Percentiles rank a stretch among this genome's conserved stretches.
phyloP scores from a whole-genome alignment of 176 grass and related monocot species.

The Triticum timopheevii region DNA sequence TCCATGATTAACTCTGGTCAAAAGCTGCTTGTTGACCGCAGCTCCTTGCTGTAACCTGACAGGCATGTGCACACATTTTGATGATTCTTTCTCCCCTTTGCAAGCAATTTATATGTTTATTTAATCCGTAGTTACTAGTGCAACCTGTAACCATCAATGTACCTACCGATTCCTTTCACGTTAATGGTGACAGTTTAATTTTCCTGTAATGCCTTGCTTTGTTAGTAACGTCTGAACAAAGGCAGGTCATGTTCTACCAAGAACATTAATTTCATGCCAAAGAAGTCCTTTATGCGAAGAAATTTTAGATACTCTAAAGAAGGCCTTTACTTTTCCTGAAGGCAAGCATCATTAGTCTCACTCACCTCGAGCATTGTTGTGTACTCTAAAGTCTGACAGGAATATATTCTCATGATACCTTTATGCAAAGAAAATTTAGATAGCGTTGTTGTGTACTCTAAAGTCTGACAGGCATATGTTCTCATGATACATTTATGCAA shows the following conservation, averaged over 20 bases:
- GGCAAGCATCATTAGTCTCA: too few species aligned
- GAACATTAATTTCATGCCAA: neutral
- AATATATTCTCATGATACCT: conserved; percentile 13
- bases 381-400: neutral
- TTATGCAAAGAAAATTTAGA: neutral
- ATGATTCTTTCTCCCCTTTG: conserved; percentile 23
- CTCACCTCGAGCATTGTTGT: neutral
- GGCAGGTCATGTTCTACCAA: neutral
- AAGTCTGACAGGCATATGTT: conserved; percentile 24
- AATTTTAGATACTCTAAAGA: too few species aligned
- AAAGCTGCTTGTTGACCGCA: conserved; percentile 32
- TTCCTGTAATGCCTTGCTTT: neutral
- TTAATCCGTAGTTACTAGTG: conserved; percentile 12
- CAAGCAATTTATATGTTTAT: neutral
- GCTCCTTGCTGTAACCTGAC: conserved; percentile 31
- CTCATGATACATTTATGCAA: neutral
- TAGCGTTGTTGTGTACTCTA: conserved; percentile 23
- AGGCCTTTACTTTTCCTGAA: too few species aligned
- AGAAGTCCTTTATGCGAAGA: neutral
- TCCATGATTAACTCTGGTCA: conserved; percentile 24
- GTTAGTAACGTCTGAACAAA: conserved; percentile 19
- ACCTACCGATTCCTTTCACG: neutral
- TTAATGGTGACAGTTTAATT: conserved; percentile 20
- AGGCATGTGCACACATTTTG: conserved; percentile 22
- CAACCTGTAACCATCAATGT: neutral